Evolutionary conservation across 257 asterid genomes (phyloP).

Genomic region (Nicotiana paniculata): DNA sequence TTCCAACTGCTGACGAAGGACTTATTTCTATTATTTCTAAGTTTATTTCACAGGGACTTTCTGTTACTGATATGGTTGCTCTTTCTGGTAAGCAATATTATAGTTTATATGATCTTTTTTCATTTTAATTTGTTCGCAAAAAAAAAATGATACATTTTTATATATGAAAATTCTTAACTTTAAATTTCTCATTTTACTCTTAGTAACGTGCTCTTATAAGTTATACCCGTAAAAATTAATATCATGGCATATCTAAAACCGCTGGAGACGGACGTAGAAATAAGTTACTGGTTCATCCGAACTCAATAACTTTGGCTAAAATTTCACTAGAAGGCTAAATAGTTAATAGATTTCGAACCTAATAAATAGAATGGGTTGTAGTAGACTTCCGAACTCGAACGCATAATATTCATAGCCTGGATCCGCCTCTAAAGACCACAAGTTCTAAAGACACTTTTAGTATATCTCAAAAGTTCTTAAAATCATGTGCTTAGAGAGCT

Average conservation of each 20-base stretch:
- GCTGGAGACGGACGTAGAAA: too few relatives aligned
- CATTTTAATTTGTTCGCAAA: background rate
- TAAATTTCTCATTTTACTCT: background rate
- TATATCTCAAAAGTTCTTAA: too few relatives aligned
- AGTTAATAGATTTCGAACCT: too few relatives aligned
- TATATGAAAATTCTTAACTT: background rate
- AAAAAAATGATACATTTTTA: background rate
- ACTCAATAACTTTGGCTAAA: too few relatives aligned
- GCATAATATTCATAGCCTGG: too few relatives aligned
- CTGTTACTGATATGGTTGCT: constrained; percentile 86
- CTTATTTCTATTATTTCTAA: constrained; percentile 72
- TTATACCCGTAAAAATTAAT: background rate
- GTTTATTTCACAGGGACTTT: constrained; percentile 71
- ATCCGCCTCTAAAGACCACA: too few relatives aligned
- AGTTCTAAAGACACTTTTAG: too few relatives aligned
- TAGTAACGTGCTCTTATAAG: background rate
- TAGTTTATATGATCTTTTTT: background rate
- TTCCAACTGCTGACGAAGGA: constrained; percentile 73
- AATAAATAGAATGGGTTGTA: too few relatives aligned
- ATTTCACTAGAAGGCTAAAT: too few relatives aligned
- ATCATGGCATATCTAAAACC: background rate
- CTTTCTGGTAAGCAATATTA: constrained; percentile 52
- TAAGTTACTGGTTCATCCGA: too few relatives aligned
- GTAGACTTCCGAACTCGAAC: too few relatives aligned
- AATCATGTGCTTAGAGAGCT: too few relatives aligned